Conservation (phyloP, 1,284 basidiomycete species). For the Singerocomus inundabilis region DNA sequence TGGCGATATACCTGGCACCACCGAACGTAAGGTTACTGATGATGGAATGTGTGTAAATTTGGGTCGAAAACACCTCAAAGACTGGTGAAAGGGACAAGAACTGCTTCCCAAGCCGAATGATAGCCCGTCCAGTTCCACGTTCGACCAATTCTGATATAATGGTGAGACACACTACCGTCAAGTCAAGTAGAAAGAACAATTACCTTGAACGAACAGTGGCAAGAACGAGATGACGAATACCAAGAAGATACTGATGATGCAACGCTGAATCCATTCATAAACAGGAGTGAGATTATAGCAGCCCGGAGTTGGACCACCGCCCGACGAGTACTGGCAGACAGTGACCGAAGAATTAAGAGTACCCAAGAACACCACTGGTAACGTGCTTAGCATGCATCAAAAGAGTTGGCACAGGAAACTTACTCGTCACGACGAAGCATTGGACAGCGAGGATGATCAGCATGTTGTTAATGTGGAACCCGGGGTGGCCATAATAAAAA, state of each 20-base stretch:
- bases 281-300: conserved; percentile 91
- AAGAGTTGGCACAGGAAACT: conserved; percentile 33
- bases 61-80: conserved; percentile 95
- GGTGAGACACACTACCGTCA: conserved; percentile 5
- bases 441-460: conserved; percentile 94
- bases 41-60: conserved; percentile 95
- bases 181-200: conserved; percentile 17
- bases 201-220: conserved; percentile 91
- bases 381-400: conserved; percentile 10
- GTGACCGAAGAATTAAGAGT: conserved; percentile 79
- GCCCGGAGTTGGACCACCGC: conserved; percentile 73
- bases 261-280: conserved; percentile 90
- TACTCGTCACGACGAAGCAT: conserved; percentile 84
- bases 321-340: conserved; percentile 75
- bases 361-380: conserved; percentile 84
- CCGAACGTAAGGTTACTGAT: conserved; percentile 93
- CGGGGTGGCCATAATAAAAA: conserved; percentile 99
- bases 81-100: conserved; percentile 91
- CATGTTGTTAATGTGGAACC: conserved; percentile 99
- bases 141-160: conserved; percentile 79
- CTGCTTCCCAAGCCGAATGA: conserved; percentile 88
- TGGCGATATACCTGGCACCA: conserved; percentile 96
- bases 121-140: conserved; percentile 85
- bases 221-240: conserved; percentile 96
- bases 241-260: conserved; percentile 94